Conservation (phyloP, 208 protist genomes). For the Angomonas desouzai region DNA sequence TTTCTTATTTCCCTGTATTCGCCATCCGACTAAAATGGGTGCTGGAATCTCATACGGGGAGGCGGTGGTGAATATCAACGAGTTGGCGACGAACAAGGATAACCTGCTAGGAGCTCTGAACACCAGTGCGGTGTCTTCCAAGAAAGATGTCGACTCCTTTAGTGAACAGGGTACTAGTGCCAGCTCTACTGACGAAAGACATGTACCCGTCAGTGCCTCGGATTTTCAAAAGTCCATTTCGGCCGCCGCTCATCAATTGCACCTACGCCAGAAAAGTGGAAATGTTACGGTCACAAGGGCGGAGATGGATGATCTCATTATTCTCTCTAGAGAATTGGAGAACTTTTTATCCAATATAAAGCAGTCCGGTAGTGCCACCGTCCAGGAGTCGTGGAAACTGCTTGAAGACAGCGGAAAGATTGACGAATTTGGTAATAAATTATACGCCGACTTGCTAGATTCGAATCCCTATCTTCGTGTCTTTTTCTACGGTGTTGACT, state of each 20-base stretch:
- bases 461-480: constrained; percentile 41
- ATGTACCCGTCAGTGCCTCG: constrained; percentile 8
- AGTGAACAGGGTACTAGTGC: not conserved
- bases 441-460: constrained; percentile 61
- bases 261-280: constrained; percentile 36
- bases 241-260: constrained; percentile 31
- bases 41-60: constrained; percentile 2
- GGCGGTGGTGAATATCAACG: constrained; percentile 1
- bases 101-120: not conserved
- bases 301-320: constrained; percentile 54
- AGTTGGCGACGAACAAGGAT: not conserved
- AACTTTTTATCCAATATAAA: constrained; percentile 52
- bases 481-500: constrained; percentile 59
- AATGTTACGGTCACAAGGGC: constrained; percentile 33
- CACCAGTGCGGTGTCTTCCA: not conserved
- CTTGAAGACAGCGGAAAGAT: constrained; percentile 48
- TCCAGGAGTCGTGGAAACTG: constrained; percentile 61
- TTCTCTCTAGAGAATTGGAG: constrained; percentile 60
- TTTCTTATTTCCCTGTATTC: constrained; percentile 7
- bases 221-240: constrained; percentile 37
- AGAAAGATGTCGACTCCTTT: not conserved
- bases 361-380: constrained; percentile 36
- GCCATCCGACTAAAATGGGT: constrained; percentile 5
- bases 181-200: constrained; percentile 11
- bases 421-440: constrained; percentile 45